Conservation (phyloP, 768 basidiomycete species). For the Tephrocybe sp. region DNA sequence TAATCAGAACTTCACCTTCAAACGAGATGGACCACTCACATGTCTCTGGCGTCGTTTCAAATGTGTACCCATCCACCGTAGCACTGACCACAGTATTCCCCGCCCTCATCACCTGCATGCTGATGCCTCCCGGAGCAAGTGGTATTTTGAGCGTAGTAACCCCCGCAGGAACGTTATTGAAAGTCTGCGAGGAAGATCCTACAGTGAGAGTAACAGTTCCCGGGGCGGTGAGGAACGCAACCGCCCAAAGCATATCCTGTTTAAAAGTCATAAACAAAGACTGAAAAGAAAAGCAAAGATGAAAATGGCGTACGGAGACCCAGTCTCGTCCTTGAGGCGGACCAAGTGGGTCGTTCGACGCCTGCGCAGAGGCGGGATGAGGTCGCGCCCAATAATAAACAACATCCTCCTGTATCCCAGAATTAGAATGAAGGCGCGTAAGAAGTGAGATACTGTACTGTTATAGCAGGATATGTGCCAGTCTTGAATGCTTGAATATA, state of each 20-base stretch:
- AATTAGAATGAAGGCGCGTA: background rate
- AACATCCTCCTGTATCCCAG: conserved; percentile 32
- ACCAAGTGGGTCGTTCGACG: conserved; percentile 40
- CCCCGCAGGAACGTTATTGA: conserved; percentile 43
- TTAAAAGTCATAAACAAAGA: conserved; percentile 1
- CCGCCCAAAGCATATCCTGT: conserved; percentile 64
- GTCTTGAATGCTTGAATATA: conserved; percentile 70
- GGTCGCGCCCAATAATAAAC: conserved; percentile 63
- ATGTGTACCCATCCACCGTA: conserved; percentile 43
- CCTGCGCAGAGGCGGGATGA: conserved; percentile 50
- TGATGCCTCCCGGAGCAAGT: conserved; percentile 53
- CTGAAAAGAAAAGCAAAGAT: background rate
- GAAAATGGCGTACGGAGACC: conserved; percentile 40
- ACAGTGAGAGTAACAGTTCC: conserved; percentile 50
- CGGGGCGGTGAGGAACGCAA: conserved; percentile 53
- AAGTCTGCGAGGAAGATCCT: conserved; percentile 36
- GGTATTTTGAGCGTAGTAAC: conserved; percentile 61
- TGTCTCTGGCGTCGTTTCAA: conserved; percentile 27
- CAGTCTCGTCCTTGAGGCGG: conserved; percentile 49
- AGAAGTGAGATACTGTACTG: conserved; percentile 31
- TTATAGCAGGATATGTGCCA: conserved; percentile 56
- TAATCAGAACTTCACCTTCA: background rate
- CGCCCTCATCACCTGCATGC: conserved; percentile 49
- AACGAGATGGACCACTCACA: conserved; percentile 24
- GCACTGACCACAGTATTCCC: conserved; percentile 50